These are phyloP conservation scores for Scleroderma citrinum DNA, from an alignment of 768 basidiomycete species.

Conservation along the genomic window DNA sequence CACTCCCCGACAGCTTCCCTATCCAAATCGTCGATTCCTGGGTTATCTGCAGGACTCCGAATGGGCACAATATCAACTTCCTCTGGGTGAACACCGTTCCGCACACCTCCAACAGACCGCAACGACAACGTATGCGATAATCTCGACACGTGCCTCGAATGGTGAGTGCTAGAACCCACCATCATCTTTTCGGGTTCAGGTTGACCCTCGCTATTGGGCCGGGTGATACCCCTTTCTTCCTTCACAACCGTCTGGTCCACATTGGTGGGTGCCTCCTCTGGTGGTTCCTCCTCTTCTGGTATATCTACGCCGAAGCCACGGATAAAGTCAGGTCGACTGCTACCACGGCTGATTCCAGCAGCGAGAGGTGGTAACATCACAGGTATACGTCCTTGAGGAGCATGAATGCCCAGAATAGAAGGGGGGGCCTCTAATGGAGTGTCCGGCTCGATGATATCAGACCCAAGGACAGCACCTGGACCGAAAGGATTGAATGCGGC, in stretches of 20 bases:
- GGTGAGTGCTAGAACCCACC: slow-evolving; percentile 44
- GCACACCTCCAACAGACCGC: slow-evolving; percentile 52
- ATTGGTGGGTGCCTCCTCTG: slow-evolving; percentile 31
- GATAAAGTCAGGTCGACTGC: slow-evolving; percentile 64
- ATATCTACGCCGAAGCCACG: slow-evolving; percentile 79
- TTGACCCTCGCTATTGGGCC: slow-evolving; percentile 20
- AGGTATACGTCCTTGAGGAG: slow-evolving; percentile 52
- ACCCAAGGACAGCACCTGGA: slow-evolving; percentile 46
- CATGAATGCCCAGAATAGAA: slow-evolving; percentile 33
- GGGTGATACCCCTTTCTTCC: slow-evolving; percentile 24
- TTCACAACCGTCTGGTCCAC: slow-evolving; percentile 35
- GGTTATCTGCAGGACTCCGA: slow-evolving; percentile 27
- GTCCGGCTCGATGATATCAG: slow-evolving; percentile 38
- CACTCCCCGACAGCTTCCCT: slow-evolving; percentile 55
- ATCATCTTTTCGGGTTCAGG: slow-evolving; percentile 36
- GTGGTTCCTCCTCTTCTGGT: slow-evolving; percentile 68
- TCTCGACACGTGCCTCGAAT: slow-evolving; percentile 66
- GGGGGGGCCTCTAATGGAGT: slow-evolving; percentile 19
- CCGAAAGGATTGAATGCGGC: slow-evolving; percentile 63
- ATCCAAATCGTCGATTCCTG: slow-evolving; percentile 31
- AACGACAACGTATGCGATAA: slow-evolving; percentile 65
- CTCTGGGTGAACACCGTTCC: slow-evolving; percentile 26
- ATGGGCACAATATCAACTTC: slow-evolving; percentile 26
- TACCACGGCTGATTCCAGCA: slow-evolving; percentile 36
- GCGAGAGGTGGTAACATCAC: slow-evolving; percentile 40